Evolutionary conservation across 306 rosid genomes (phyloP).

Genomic region (Crotalaria pallida): DNA sequence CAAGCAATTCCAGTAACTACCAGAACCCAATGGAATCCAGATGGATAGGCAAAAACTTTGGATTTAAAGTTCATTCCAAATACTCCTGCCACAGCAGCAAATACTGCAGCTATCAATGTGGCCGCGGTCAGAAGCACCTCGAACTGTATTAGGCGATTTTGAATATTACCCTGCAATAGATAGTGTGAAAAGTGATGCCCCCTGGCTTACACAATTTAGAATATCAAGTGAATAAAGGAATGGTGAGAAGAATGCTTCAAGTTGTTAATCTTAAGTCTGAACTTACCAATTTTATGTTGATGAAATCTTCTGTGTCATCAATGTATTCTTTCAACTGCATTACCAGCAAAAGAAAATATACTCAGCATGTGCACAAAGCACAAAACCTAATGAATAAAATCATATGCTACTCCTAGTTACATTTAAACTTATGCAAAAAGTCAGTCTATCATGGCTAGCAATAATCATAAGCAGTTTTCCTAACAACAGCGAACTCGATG

Average conservation of each 20-base stretch:
- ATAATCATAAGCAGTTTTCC: not conserved
- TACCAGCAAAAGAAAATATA: slow-evolving; percentile 24
- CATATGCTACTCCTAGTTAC: not conserved
- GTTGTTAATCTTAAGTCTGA: slow-evolving; percentile 30
- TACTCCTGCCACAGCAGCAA: slow-evolving; percentile 73
- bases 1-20: slow-evolving; percentile 46
- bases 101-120: slow-evolving; percentile 69
- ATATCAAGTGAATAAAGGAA: slow-evolving; percentile 18
- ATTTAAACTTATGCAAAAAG: not conserved
- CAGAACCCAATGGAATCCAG: slow-evolving; percentile 60
- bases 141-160: slow-evolving; percentile 85
- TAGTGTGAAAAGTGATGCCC: not conserved
- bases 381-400: not conserved
- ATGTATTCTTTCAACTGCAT: slow-evolving; percentile 94
- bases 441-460: not conserved
- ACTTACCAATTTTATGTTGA: slow-evolving; percentile 90
- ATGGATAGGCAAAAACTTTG: slow-evolving; percentile 48
- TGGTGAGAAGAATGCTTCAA: not conserved
- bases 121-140: slow-evolving; percentile 94
- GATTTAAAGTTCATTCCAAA: slow-evolving; percentile 81
- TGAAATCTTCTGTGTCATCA: slow-evolving; percentile 97
- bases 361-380: slow-evolving; percentile 8
- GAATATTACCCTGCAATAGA: slow-evolving; percentile 78
- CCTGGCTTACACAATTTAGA: not conserved
- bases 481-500: not conserved